Evolutionary conservation across 164 flowering plant species (phyloP), one percentile per base, ranked within the genome.

Genomic region (Sextonia rubra): DNA sequence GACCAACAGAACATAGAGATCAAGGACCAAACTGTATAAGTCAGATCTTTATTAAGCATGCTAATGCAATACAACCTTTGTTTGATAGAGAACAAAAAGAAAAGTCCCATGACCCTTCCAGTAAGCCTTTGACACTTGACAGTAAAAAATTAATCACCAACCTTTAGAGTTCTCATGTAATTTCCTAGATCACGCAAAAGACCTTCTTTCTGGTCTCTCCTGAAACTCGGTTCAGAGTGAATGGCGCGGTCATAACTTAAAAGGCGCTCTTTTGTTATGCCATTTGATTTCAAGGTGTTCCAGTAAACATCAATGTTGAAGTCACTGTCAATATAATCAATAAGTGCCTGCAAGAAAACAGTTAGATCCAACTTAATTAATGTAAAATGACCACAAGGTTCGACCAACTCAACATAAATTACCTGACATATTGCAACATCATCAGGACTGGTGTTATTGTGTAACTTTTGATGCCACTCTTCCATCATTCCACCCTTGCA

Each of bases 401-500:
- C 18, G 27, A 7, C 44, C 2, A 32, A 62, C 69, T 7, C 72
- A 60, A 68, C 74, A 70, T 18, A 32, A 68, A 70, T 25, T 81
- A 94, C 99, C 97, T 92, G 99, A 78, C 99, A 93, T 75, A 95
- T 95, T 20, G 93, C 75, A 80, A 93, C 97, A 87, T 95, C 99
- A 83, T 95, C 99, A 29, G 99, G 99, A 86, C 99, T 95, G 64
- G 99, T 95, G 79, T 95, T 93, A 62, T 95, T 95, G 76, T 95
- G 99, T 63, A 95, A 81, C 81, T 95, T 95, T 78, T 95, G 99
- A 79, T 95, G 99, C 99, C 98, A 95, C 84, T 95, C 93, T 80
- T 95, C 99, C 99, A 95, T 95, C 85, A 95, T 89, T 80, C 91
- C 98, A 52, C 99, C 99, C 79, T 90, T 91, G 90, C 98, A 95